Evolutionary conservation across 1,139 yeast species (phyloP).

Genomic region (Geotrichum cucujoidarum): DNA sequence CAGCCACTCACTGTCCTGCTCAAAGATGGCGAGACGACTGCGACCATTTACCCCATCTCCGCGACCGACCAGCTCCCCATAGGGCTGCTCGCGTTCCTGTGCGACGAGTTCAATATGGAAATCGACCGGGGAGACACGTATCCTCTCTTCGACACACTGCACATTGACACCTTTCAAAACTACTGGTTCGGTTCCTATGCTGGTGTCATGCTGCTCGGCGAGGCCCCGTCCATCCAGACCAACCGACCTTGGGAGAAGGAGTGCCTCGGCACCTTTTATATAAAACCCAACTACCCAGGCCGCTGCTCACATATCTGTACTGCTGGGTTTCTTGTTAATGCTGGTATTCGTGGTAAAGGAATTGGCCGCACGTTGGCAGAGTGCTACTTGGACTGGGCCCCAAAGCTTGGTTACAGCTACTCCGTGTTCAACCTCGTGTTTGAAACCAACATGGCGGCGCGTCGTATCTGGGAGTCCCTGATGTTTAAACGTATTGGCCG

Average conservation of each 20-base stretch:
- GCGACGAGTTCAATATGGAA: constrained; percentile 92
- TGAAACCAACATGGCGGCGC: constrained; percentile 79
- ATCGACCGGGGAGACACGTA: constrained; percentile 82
- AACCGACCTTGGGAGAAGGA: constrained; percentile 80
- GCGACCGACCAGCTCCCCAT: constrained; percentile 61
- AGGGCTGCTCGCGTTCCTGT: constrained; percentile 69
- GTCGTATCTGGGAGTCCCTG: constrained; percentile 72
- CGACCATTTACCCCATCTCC: constrained; percentile 83
- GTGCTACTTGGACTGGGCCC: constrained; percentile 86
- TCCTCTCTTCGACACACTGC: constrained; percentile 75
- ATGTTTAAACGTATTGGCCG: constrained; percentile 75
- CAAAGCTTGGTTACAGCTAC: constrained; percentile 77
- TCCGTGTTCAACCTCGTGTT: constrained; percentile 80
- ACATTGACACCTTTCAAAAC: constrained; percentile 64
- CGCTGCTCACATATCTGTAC: constrained; percentile 88
- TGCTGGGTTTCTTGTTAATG: constrained; percentile 81
- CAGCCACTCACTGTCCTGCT: constrained; percentile 59
- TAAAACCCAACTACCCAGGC: constrained; percentile 89
- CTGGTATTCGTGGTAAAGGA: constrained; percentile 90
- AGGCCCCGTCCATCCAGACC: constrained; percentile 34
- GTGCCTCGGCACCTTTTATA: constrained; percentile 77
- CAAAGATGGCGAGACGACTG: constrained; percentile 85
- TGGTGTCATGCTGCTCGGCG: constrained; percentile 70
- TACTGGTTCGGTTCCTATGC: constrained; percentile 88
- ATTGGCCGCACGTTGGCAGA: constrained; percentile 82